These are phyloP conservation scores for Lenwebbia sp. DNA, from an alignment of 345 rosid species.

Conservation along the genomic window DNA sequence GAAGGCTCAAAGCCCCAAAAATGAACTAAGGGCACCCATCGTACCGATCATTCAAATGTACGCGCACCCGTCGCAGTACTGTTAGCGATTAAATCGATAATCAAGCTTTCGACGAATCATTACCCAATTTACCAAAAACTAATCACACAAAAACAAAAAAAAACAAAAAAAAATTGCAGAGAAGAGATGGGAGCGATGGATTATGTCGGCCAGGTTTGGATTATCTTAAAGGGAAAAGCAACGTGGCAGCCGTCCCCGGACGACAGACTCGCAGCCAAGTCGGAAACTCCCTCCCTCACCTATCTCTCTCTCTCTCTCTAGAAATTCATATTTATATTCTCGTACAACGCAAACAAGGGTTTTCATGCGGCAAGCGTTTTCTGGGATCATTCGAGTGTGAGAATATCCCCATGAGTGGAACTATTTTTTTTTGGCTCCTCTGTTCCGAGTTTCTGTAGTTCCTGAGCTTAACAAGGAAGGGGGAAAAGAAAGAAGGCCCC, in stretches of 20 bases:
- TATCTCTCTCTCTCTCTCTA: neutral
- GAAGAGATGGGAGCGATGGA: conserved; percentile 9
- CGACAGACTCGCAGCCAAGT: conserved; percentile 33
- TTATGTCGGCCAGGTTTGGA: conserved; percentile 53
- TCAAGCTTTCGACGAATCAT: neutral
- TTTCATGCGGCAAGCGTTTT: neutral
- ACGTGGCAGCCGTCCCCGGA: conserved; percentile 53
- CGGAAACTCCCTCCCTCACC: neutral
- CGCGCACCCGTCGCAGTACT: neutral
- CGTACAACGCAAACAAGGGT: neutral
- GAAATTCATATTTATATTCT: neutral
- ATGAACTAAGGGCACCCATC: too few species aligned
- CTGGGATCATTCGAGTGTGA: neutral
- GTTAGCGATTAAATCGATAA: neutral
- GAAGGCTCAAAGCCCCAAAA: too few species aligned
- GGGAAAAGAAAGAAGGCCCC: neutral
- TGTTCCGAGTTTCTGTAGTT: neutral
- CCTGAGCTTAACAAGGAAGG: neutral
- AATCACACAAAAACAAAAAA: neutral
- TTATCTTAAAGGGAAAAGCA: conserved; percentile 27
- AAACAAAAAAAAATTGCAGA: neutral
- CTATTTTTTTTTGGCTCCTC: neutral
- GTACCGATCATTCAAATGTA: neutral
- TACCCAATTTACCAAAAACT: neutral
- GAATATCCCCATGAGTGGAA: neutral